Conservation (phyloP, 179 eudicot genomes). For the Actinidia arguta region DNA sequence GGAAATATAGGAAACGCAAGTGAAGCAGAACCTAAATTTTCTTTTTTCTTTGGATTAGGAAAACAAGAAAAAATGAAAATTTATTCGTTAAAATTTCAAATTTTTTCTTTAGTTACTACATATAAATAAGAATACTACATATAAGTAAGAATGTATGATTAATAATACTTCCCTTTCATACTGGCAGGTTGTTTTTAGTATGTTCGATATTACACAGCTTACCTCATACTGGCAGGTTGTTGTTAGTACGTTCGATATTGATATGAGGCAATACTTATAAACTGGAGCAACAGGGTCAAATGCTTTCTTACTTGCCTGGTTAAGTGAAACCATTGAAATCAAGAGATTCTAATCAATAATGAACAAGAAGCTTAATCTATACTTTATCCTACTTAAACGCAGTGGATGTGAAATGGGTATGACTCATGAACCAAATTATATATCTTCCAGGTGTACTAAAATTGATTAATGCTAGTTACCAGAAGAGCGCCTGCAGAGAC, state of each 20-base stretch:
- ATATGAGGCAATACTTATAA: constrained; percentile 83
- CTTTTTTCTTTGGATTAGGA: no score
- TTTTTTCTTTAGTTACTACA: no score
- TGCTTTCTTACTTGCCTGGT: constrained; percentile 86
- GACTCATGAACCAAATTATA: background rate
- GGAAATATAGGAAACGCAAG: no score
- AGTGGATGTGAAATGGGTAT: background rate
- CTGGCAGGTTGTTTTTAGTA: no score
- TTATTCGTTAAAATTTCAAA: no score
- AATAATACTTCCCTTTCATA: background rate
- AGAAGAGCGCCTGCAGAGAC: constrained; percentile 79
- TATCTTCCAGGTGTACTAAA: background rate
- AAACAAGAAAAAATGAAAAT: no score
- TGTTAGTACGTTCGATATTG: constrained; percentile 92
- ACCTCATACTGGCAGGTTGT: constrained; percentile 99
- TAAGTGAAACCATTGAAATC: constrained; percentile 2
- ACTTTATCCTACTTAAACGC: background rate
- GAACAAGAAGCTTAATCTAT: background rate
- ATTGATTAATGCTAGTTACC: constrained; percentile 44
- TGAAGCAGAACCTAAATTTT: no score
- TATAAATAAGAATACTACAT: no score
- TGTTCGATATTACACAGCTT: constrained; percentile 15
- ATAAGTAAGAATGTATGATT: no score
- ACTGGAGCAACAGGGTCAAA: constrained; percentile 96
- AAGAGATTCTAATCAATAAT: background rate